Base-by-base conservation (phyloP, 129 eudicot genomes). In the Tagetes erecta region DNA sequence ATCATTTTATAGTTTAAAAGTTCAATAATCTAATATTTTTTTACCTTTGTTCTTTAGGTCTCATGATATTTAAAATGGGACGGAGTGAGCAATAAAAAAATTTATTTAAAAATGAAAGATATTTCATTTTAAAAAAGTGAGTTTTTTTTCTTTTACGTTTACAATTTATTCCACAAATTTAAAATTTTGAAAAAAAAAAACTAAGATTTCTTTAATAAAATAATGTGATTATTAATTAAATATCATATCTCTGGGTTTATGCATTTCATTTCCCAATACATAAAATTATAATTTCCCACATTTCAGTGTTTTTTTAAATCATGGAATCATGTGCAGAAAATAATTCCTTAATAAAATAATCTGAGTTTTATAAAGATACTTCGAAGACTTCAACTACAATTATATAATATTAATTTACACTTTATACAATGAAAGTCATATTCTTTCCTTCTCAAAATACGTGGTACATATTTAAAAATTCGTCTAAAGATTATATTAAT, bases 251-350 rank as follows among this genome's bases (percentile, higher is more conserved):
- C 49, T 33, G 34, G 69, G 13, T 70, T 27, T 34, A 51, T 51
- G 68, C 56, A 65, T 31, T 51, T 30, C 73, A 67, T 52, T 75
- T 66, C 73, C 67, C 66, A 12, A 41, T 3, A 34, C 35, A 55
- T 13, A 56, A 41, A 36, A 40, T 52, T 53, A 30, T 20, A 57
- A 49, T 34, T 38, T 39, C 41, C 34, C 6, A 34, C 44, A 55
- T 40, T 31, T 51, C 14, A 27, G 47, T 30, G 39, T 12, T 8
- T 20, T 69, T 20, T 69, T 34, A 12, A 76, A 67, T 67, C 49
- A 57, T 55, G 31, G 80, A 13, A 67, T 76, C 80, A 67, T 67
- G 74, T 76, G 80, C 68, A 34, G 13, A 42, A 55, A 67, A 76
- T 42, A 76, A 68, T 76, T 76, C 66, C n/a, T n/a, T 53, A 10